phyloP scores from a whole-genome alignment of 805 yeast species.

The Spathaspora hagerdaliae region DNA sequence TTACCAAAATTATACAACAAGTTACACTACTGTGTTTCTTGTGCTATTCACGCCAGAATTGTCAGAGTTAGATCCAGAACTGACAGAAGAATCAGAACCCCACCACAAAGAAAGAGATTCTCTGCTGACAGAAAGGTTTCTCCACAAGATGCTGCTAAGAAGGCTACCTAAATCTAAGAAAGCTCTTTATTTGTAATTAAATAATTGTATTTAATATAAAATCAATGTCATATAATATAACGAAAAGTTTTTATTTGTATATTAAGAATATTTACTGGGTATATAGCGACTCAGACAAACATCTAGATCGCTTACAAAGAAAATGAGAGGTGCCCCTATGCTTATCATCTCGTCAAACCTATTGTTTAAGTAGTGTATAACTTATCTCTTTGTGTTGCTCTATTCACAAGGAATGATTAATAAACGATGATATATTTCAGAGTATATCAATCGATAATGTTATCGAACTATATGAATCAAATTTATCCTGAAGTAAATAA shows the following conservation, averaged over 20 bases:
- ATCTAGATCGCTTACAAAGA: too few species aligned
- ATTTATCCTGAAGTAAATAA: too few species aligned
- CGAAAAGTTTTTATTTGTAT: not conserved
- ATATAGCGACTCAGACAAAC: not conserved
- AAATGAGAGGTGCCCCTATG: too few species aligned
- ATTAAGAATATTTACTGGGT: not conserved
- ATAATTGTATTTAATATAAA: constrained; percentile 2
- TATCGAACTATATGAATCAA: too few species aligned
- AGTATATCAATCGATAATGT: too few species aligned
- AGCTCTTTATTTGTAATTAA: not conserved
- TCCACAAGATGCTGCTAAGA: constrained; percentile 97
- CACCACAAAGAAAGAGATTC: constrained; percentile 99
- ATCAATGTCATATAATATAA: too few species aligned
- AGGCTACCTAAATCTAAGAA: constrained; percentile 42
- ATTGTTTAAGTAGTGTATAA: too few species aligned
- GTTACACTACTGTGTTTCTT: constrained; percentile 99
- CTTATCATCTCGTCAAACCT: too few species aligned
- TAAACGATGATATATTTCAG: too few species aligned
- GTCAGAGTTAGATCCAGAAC: constrained; percentile 99
- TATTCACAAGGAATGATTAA: too few species aligned
- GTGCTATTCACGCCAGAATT: constrained; percentile 99
- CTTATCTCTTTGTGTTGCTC: too few species aligned
- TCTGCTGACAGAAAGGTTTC: constrained; percentile 92
- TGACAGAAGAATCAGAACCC: constrained; percentile 98
- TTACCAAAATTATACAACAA: constrained; percentile 99